Percentiles rank a stretch among this genome's conserved stretches.
These are phyloP conservation scores for Verticillium albo-atrum DNA, from an alignment of 2,329 filamentous ascomycete species.

Conservation along the genomic window DNA sequence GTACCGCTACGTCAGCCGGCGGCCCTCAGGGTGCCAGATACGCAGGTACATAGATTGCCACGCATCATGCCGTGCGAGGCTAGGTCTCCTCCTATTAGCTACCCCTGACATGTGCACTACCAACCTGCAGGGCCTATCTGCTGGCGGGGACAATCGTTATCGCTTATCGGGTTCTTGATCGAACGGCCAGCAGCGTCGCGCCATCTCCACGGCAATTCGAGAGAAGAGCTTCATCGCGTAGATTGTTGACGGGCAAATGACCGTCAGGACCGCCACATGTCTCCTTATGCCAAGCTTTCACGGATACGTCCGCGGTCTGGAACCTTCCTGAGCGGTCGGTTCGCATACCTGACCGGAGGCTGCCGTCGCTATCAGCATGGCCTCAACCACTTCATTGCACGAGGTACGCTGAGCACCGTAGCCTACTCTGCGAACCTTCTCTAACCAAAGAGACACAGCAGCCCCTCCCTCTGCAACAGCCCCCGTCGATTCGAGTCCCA, in stretches of 20 bases:
- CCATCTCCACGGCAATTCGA: too few species aligned
- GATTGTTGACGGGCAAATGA: not conserved
- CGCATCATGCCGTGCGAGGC: too few species aligned
- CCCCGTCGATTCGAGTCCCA: not conserved
- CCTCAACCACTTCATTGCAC: conserved; percentile 11
- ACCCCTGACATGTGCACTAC: not conserved
- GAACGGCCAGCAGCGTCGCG: not conserved
- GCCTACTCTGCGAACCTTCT: not conserved
- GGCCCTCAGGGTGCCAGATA: too few species aligned
- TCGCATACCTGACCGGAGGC: not conserved
- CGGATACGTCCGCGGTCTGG: conserved; percentile 5
- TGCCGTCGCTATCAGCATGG: conserved; percentile 1
- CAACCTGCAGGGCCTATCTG: not conserved
- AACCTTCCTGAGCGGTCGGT: not conserved
- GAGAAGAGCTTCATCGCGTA: not conserved
- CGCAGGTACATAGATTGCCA: too few species aligned
- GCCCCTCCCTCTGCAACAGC: not conserved
- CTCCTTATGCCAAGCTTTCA: conserved; percentile 10
- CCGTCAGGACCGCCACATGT: conserved; percentile 7
- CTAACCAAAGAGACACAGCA: not conserved
- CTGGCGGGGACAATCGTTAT: not conserved
- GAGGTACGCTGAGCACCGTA: not conserved
- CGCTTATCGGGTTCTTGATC: not conserved
- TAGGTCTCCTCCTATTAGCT: too few species aligned
- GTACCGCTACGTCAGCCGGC: not conserved